Evolutionary conservation across 306 rosid species (phyloP).

Genomic region (Quercus alba): DNA sequence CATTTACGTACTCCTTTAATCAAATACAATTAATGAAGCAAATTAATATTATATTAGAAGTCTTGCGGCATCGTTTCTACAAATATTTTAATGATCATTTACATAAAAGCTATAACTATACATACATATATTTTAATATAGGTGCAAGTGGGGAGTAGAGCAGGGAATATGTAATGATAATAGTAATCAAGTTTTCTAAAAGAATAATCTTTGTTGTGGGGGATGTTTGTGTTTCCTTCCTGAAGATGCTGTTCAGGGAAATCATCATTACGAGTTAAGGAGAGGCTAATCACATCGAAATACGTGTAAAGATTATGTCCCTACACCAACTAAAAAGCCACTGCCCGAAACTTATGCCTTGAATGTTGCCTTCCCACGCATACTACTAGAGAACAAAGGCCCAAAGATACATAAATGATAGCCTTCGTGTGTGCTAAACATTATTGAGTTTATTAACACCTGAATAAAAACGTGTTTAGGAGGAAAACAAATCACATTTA

Average conservation of each 20-base stretch:
- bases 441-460: background rate
- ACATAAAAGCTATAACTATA: too few relatives aligned
- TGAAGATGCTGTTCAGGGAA: slow-evolving; percentile 35
- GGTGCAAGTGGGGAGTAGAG: slow-evolving; percentile 24
- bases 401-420: background rate
- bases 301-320: slow-evolving; percentile 59
- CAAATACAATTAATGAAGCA: too few relatives aligned
- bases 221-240: slow-evolving; percentile 26
- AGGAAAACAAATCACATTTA: background rate
- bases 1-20: too few relatives aligned
- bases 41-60: too few relatives aligned
- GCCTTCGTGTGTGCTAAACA: background rate
- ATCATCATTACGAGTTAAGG: slow-evolving; percentile 45
- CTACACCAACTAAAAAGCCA: slow-evolving; percentile 42
- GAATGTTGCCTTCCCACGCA: slow-evolving; percentile 38
- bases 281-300: slow-evolving; percentile 49
- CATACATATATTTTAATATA: background rate
- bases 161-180: slow-evolving; percentile 26
- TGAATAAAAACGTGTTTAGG: background rate
- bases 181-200: slow-evolving; percentile 39
- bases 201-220: slow-evolving; percentile 35
- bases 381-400: background rate
- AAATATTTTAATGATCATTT: too few relatives aligned
- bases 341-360: slow-evolving; percentile 56
- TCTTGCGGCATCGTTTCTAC: too few relatives aligned